A percentile compares a stretch with the other conserved stretches of the same genome.
Evolutionary conservation across 2,329 filamentous ascomycete species (phyloP).

Genomic region (Claviceps maximensis): DNA sequence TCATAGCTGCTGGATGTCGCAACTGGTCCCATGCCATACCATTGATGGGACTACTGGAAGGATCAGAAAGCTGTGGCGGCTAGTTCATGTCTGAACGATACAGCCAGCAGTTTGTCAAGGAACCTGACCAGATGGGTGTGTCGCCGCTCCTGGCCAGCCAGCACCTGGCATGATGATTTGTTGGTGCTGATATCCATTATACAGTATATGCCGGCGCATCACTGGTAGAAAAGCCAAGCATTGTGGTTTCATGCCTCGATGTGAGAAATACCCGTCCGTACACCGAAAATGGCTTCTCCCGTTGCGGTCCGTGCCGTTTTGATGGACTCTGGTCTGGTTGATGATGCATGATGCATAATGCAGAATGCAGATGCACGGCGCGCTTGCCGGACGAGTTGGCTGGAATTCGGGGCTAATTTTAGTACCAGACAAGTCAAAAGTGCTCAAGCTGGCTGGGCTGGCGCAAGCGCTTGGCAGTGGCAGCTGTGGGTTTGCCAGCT

Average conservation of each 20-base stretch:
- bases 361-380: neutral
- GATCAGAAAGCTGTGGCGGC: neutral
- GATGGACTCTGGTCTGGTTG: no score
- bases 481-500: neutral
- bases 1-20: no score
- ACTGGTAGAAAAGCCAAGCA: neutral
- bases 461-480: no score
- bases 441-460: no score
- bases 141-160: no score
- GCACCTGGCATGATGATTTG: neutral
- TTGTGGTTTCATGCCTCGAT: neutral
- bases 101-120: no score
- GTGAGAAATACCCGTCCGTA: neutral
- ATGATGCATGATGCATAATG: no score
- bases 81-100: neutral
- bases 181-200: neutral
- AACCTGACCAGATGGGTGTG: no score
- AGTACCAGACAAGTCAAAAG: neutral
- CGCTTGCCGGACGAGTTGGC: neutral
- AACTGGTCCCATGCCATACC: no score
- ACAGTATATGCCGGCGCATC: neutral
- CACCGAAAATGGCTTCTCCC: slow-evolving; percentile 1
- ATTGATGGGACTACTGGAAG: no score
- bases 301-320: no score
- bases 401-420: neutral